Base-by-base conservation (phyloP, 2,329 filamentous ascomycete species). In the Epicoccum nigrum region DNA sequence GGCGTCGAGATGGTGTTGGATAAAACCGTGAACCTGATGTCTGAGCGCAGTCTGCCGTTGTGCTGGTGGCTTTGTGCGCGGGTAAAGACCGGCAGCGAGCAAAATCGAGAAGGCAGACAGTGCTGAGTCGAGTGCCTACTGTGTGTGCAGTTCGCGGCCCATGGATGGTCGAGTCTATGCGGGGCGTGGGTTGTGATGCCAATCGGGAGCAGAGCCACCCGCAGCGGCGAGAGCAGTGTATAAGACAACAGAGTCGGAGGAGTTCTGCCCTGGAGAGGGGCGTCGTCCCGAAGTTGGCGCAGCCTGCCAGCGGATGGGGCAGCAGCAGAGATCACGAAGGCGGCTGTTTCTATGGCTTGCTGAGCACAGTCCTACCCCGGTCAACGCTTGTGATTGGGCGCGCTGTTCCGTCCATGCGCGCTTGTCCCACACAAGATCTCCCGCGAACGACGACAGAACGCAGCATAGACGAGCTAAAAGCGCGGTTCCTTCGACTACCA, bases 191-290 rank as follows among this genome's bases (percentile, higher is more conserved):
- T 52, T 47, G 27, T 54, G 51, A 58, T 52, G 58, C 59, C 54
- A 58, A 52, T 47, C 62, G 53, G 56, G 55, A 58, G 55, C 60
- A 58, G 58, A 59, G 52, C 49, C 58, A 55, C 53, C 56, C 63
- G 60, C 56, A 55, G 60, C 62, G 64, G 65, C 66, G 59, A 62
- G 56, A 56, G 59, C 60, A 61, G 62, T 59, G 65, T 70, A 69
- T 68, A 68, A 65, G 55, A 59, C 58, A 47, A 49, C 52, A 45
- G 41, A 21, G 55, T 46, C 39, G 51, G 54, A 55, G 59, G 55
- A 60, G 54, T 53, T 51, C 51, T 50, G 43, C 45, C 58, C 56
- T 47, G 38, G 58, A 44, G 60, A 67, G 60, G 64, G 63, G 65
- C 62, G 64, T 61, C 62, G 64, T 61, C 52, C 54, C 56, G 55